Evolutionary conservation across 2,329 filamentous ascomycete species (phyloP).

Genomic region (Colletotrichum liriopes): DNA sequence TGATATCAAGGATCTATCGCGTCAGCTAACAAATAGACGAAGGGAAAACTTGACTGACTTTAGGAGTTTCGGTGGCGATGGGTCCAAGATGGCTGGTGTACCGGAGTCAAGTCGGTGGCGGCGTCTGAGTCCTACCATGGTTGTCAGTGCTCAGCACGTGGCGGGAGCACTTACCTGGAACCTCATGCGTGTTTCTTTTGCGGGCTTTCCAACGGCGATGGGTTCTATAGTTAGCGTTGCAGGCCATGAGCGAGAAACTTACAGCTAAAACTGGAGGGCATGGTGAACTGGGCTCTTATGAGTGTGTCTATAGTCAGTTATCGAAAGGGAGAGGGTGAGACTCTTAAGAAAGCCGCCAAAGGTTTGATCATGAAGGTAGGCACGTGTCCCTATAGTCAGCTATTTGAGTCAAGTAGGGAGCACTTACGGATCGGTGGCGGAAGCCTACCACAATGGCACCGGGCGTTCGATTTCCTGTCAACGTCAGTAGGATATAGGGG

Average conservation of each 20-base stretch:
- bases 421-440: not conserved
- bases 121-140: not conserved
- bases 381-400: not conserved
- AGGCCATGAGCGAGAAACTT: not conserved
- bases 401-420: too few relatives aligned
- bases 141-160: not conserved
- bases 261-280: not conserved
- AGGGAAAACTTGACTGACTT: not conserved
- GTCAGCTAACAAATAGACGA: not conserved
- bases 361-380: not conserved
- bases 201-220: not conserved
- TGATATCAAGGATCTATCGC: not conserved
- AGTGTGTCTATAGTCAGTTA: not conserved
- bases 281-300: too few relatives aligned
- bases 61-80: not conserved
- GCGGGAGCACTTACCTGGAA: not conserved
- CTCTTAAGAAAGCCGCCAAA: too few relatives aligned
- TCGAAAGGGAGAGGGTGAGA: too few relatives aligned
- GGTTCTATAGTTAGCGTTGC: not conserved
- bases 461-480: not conserved
- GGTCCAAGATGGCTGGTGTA: not conserved
- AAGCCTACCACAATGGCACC: too few relatives aligned
- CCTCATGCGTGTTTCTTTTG: not conserved
- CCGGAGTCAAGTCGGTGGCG: not conserved
- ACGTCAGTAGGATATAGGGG: not conserved